These are phyloP conservation scores for Umbelopsis ramanniana DNA, from an alignment of 192 early-diverging fungal species.

Conservation along the genomic window DNA sequence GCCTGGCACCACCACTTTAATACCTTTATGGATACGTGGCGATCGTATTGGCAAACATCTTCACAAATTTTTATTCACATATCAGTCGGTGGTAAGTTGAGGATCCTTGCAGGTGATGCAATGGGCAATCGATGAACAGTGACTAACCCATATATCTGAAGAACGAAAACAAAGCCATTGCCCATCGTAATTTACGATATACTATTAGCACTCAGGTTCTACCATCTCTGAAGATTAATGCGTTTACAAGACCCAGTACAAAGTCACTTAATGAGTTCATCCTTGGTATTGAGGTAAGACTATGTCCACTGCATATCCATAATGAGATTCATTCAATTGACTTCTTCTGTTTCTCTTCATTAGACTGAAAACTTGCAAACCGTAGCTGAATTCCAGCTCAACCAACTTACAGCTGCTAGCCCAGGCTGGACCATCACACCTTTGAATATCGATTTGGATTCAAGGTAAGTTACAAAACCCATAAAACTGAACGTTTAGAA, in stretches of 20 bases:
- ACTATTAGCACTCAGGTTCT: constrained; percentile 65
- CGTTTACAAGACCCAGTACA: constrained; percentile 87
- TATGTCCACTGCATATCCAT: constrained; percentile 25
- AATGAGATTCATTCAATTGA: constrained; percentile 29
- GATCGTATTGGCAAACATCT: constrained; percentile 88
- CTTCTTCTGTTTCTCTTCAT: not conserved
- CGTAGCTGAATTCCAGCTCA: constrained; percentile 60
- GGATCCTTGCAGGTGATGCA: too few relatives aligned
- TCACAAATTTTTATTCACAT: constrained; percentile 79
- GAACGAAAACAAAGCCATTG: constrained; percentile 63
- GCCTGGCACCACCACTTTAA: constrained; percentile 68
- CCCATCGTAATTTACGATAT: constrained; percentile 69
- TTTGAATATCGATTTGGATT: constrained; percentile 47
- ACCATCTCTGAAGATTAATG: constrained; percentile 91
- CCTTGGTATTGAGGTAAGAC: constrained; percentile 83
- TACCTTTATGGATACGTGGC: constrained; percentile 91
- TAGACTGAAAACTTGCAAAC: constrained; percentile 78
- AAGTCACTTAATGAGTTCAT: constrained; percentile 82
- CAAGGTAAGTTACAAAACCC: constrained; percentile 28
- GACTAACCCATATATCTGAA: not conserved
- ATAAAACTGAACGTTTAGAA: not conserved
- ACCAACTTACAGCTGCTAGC: constrained; percentile 73
- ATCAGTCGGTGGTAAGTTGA: constrained; percentile 70
- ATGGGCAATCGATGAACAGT: not conserved
- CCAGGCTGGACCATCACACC: constrained; percentile 72